Base-by-base conservation (phyloP, 1,139 yeast genomes). In the Tardiomyces depauwii region DNA sequence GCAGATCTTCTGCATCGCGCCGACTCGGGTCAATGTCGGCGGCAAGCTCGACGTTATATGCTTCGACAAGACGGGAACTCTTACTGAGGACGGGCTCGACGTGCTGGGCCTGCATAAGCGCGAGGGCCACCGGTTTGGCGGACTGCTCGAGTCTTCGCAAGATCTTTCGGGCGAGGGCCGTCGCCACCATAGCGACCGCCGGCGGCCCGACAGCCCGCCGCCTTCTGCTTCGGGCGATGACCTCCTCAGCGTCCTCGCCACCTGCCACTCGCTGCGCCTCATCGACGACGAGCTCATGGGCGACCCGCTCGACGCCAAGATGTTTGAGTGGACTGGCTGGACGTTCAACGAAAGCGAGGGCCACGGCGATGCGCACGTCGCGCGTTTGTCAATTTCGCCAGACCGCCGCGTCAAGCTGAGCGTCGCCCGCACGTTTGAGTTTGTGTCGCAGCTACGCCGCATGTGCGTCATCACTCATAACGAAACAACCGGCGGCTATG, bases 51-150 rank as follows among this genome's bases (percentile, higher is more conserved):
- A 91, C 60, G 78, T 86, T 2, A 71, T 88, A 59, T 87, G 96
- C 58, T 91, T 93, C 65, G 99, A 91, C 66, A 91, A 91, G 61
- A 91, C 99, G 0, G 99, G 99, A 1, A 91, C 99, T 0, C 70
- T 91, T 54, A 91, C 99, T 0, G 98, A 91, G 61, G 98, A 91
- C 62, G 98, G 97, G 0, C 70, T 91, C 43, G 97, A 89, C 62
- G 87, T 93, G 6, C 71, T 88, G 57, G 98, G 98, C 2, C 79
- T 89, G 14, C 95, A 86, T 57, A 65, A 82, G 6, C 73, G 77
- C 11, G 54, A 55, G 6, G 48, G 46, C 2, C 46, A 44, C 16
- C 73, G 74, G 49, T 78, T 75, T 69, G 51, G 72, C 41, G 74
- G 70, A 0, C 54, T 82, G 45, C 58, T 70, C 4, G 60, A 61